Evolutionary conservation across 768 basidiomycete species (phyloP).

Genomic region (Trametes gibbosa): DNA sequence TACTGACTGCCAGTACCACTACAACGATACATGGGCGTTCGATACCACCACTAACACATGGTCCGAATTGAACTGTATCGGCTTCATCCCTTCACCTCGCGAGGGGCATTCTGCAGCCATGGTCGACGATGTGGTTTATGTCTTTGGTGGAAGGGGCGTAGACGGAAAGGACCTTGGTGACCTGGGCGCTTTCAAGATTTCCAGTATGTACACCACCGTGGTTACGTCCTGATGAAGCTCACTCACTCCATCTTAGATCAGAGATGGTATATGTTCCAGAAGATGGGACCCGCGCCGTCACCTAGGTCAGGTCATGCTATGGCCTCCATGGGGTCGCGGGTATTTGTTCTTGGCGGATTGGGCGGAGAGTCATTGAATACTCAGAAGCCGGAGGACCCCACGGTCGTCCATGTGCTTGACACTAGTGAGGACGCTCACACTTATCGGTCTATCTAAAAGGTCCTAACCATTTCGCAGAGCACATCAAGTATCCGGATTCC

Average conservation of each 20-base stretch:
- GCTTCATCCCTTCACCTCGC: conserved; percentile 91
- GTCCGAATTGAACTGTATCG: conserved; percentile 93
- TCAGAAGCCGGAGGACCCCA: conserved; percentile 72
- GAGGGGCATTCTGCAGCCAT: conserved; percentile 97
- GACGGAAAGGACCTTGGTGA: conserved; percentile 96
- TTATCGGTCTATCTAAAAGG: not conserved
- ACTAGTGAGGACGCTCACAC: conserved; percentile 65
- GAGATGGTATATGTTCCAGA: conserved; percentile 99
- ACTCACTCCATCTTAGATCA: conserved; percentile 56
- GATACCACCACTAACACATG: conserved; percentile 77
- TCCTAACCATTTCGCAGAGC: conserved; percentile 44
- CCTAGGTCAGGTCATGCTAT: conserved; percentile 98
- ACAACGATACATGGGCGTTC: conserved; percentile 98
- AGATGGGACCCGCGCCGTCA: conserved; percentile 95
- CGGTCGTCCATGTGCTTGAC: conserved; percentile 86
- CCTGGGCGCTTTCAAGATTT: conserved; percentile 94
- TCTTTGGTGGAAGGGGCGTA: conserved; percentile 96
- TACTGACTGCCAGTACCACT: conserved; percentile 97
- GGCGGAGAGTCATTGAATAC: conserved; percentile 90
- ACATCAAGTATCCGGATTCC: conserved; percentile 90
- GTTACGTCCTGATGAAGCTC: not conserved
- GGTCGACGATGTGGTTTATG: conserved; percentile 95
- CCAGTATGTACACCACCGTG: conserved; percentile 60
- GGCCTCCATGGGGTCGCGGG: conserved; percentile 85
- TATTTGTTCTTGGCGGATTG: conserved; percentile 92